Percentiles rank a stretch among this genome's conserved stretches.
Conservation (phyloP, 2,329 filamentous ascomycete species). For the Apiospora pterosperma region DNA sequence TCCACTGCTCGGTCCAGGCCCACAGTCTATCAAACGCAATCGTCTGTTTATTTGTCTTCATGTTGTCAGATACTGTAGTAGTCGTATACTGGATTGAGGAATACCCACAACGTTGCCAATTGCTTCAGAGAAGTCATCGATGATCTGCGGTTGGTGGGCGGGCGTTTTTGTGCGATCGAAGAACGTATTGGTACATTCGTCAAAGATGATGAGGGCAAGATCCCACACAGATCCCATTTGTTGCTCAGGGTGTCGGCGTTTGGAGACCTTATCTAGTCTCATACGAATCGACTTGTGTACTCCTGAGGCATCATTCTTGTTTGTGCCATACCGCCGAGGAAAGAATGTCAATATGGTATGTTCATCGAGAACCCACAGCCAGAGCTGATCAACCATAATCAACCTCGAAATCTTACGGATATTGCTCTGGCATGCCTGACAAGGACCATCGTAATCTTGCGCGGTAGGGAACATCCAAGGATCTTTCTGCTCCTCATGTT, state of each 20-base stretch:
- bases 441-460: background rate
- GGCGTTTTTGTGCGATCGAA: constrained; percentile 33
- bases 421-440: constrained; percentile 11
- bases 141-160: constrained; percentile 32
- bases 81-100: background rate
- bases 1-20: constrained; percentile 25
- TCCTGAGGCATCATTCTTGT: constrained; percentile 35
- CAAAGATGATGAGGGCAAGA: constrained; percentile 38
- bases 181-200: constrained; percentile 36
- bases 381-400: constrained; percentile 42
- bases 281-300: constrained; percentile 38
- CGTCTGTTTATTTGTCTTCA: constrained; percentile 34
- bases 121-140: constrained; percentile 38
- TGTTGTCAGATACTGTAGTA: background rate
- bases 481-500: background rate
- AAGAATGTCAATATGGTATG: constrained; percentile 37
- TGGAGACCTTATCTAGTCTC: constrained; percentile 4
- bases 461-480: constrained; percentile 1
- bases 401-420: constrained; percentile 21
- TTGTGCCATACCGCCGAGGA: constrained; percentile 39
- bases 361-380: constrained; percentile 39
- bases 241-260: constrained; percentile 12
- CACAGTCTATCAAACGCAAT: constrained; percentile 35
- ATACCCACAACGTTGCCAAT: constrained; percentile 37
- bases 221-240: constrained; percentile 36